These are phyloP conservation scores for Aaosphaeria pasadenensis DNA, from an alignment of 2,329 filamentous ascomycete species.

Conservation along the genomic window DNA sequence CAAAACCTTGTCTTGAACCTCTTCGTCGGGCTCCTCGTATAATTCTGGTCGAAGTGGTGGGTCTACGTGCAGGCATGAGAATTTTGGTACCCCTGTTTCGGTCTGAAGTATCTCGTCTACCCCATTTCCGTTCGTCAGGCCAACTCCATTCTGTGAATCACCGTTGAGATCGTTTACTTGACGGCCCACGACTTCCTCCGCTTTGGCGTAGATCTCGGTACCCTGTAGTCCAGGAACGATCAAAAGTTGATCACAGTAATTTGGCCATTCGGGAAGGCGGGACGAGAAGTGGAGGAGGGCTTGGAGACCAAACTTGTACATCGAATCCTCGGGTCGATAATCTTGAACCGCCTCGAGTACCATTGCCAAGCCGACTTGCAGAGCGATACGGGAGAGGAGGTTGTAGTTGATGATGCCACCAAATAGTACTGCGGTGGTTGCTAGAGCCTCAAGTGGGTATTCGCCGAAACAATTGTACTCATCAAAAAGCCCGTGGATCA, in stretches of 20 bases:
- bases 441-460: conserved; percentile 92
- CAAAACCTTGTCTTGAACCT: conserved; percentile 87
- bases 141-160: conserved; percentile 44
- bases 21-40: conserved; percentile 80
- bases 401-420: conserved; percentile 95
- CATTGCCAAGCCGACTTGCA: conserved; percentile 95
- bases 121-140: conserved; percentile 65
- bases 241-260: conserved; percentile 81
- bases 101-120: conserved; percentile 58
- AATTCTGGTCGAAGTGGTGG: conserved; percentile 59
- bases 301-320: conserved; percentile 98
- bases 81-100: conserved; percentile 67
- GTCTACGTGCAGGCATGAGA: conserved; percentile 75
- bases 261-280: conserved; percentile 90
- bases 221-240: conserved; percentile 78
- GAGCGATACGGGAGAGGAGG: conserved; percentile 81
- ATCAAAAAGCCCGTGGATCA: conserved; percentile 97
- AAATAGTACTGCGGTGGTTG: conserved; percentile 93
- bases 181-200: conserved; percentile 73
- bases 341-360: conserved; percentile 94
- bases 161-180: conserved; percentile 59
- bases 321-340: conserved; percentile 75
- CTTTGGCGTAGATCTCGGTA: conserved; percentile 80
- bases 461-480: conserved; percentile 95
- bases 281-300: conserved; percentile 84